Evolutionary conservation across 2,329 filamentous ascomycete genomes (phyloP).

Genomic region (Ophiocordyceps robertsii): DNA sequence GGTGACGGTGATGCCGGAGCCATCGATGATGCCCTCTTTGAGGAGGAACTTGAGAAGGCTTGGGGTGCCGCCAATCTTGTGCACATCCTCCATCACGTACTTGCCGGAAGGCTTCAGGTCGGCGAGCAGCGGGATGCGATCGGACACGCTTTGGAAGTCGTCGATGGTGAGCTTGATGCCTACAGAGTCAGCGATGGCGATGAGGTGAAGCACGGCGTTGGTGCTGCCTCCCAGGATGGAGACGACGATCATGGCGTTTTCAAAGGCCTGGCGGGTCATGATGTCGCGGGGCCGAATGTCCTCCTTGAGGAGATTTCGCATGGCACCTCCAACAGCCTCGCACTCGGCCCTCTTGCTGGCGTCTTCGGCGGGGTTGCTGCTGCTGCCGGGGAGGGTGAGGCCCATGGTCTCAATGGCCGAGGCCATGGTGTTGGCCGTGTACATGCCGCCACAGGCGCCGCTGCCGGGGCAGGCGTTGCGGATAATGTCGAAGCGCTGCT

Average conservation of each 20-base stretch:
- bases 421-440: slow-evolving; percentile 89
- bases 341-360: slow-evolving; percentile 62
- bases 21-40: slow-evolving; percentile 70
- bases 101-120: slow-evolving; percentile 78
- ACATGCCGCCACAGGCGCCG: slow-evolving; percentile 76
- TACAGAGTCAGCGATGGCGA: slow-evolving; percentile 71
- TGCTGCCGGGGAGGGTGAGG: slow-evolving; percentile 72
- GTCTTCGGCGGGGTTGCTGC: slow-evolving; percentile 65
- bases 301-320: slow-evolving; percentile 61
- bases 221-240: slow-evolving; percentile 76
- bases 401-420: slow-evolving; percentile 86
- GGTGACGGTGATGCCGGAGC: slow-evolving; percentile 69
- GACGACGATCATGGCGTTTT: slow-evolving; percentile 74
- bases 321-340: slow-evolving; percentile 54
- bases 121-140: slow-evolving; percentile 66
- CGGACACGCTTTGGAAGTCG: slow-evolving; percentile 72
- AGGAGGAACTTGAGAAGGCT: slow-evolving; percentile 79
- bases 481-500: slow-evolving; percentile 89
- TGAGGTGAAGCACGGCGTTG: slow-evolving; percentile 73
- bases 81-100: slow-evolving; percentile 74
- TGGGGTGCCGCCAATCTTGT: slow-evolving; percentile 77
- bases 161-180: slow-evolving; percentile 74
- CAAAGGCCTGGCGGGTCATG: slow-evolving; percentile 66
- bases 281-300: slow-evolving; percentile 69
- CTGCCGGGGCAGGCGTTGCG: slow-evolving; percentile 60